Evolutionary conservation across 1,284 basidiomycete species (phyloP), one percentile per base, ranked within the genome.

Genomic region (Ustilago trichophora): DNA sequence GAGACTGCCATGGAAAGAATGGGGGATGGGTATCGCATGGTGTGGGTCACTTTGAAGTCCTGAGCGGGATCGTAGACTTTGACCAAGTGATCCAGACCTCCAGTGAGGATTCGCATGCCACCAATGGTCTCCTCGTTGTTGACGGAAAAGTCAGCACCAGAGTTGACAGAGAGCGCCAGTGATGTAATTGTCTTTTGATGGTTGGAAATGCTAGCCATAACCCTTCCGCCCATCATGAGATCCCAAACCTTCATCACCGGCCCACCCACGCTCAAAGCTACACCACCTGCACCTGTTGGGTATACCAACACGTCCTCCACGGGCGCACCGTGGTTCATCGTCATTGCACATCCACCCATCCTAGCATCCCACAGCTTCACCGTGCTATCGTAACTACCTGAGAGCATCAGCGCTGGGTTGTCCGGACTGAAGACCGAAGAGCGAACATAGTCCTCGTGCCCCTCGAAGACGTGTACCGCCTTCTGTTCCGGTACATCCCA

Each of bases 151-250:
- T 73, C 76, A 7, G 75, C 77, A 21, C 75, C 76, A 2, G 68
- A 72, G 21, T 75, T 58, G 35, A 77, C 68, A 2, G 68, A 72
- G 21, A 80, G 62, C 12, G 74, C 67, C 22, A 98, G 85, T 18
- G 90, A 87, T 0, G 95, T 98, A 58, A 99, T 88, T 0, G 94
- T 95, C 84, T 99, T 99, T 83, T 98, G 95, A 82, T 99, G 96
- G 83, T 98, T 98, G 9, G 77, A 80, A 18, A 78, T 64, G 22
- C 69, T 65, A 15, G 71, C 67, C 47, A 70, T 71, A 43, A 75
- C 77, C 13, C 90, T 86, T 6, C 93, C 92, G 25, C 92, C 93
- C 34, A 93, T 92, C 27, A 95, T 89, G 32, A 99, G 84, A 82
- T 99, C 96, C 95, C 96, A 99, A 1, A 93, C 88, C 29, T 93